Conservation (phyloP, 2,329 filamentous ascomycete species). For the Paecilomyces formosus region DNA sequence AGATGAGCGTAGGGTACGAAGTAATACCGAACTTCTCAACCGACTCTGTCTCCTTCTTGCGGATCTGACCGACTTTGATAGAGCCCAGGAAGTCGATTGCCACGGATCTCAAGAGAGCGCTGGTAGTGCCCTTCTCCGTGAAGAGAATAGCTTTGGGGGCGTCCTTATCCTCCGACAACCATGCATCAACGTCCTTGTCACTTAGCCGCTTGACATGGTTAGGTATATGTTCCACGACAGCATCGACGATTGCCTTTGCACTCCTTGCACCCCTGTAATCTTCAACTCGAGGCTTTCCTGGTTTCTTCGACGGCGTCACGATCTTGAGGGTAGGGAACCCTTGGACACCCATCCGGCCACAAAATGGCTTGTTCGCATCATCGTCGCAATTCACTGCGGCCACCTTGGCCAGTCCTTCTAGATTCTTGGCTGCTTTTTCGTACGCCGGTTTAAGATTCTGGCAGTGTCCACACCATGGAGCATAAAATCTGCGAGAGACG, state of each 20-base stretch:
- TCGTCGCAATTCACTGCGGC: constrained; percentile 94
- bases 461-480: constrained; percentile 97
- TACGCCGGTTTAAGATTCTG: constrained; percentile 92
- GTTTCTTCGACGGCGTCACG: constrained; percentile 74
- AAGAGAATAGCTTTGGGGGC: constrained; percentile 83
- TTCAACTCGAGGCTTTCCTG: constrained; percentile 71
- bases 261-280: constrained; percentile 81
- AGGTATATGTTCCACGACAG: constrained; percentile 78
- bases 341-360: constrained; percentile 75
- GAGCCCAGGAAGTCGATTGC: constrained; percentile 85
- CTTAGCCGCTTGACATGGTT: constrained; percentile 80
- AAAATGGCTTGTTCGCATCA: constrained; percentile 82
- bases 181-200: constrained; percentile 70
- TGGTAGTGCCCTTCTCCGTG: constrained; percentile 84
- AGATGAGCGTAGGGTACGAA: constrained; percentile 71
- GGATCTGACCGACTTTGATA: constrained; percentile 73
- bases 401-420: constrained; percentile 88
- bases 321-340: constrained; percentile 97
- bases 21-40: constrained; percentile 68
- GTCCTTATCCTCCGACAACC: constrained; percentile 60
- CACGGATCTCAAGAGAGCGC: constrained; percentile 71
- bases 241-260: constrained; percentile 81
- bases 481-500: constrained; percentile 71
- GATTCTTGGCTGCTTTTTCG: constrained; percentile 83
- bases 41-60: constrained; percentile 67